Conservation (phyloP, 768 basidiomycete genomes). For the Termitomyces heimii region DNA sequence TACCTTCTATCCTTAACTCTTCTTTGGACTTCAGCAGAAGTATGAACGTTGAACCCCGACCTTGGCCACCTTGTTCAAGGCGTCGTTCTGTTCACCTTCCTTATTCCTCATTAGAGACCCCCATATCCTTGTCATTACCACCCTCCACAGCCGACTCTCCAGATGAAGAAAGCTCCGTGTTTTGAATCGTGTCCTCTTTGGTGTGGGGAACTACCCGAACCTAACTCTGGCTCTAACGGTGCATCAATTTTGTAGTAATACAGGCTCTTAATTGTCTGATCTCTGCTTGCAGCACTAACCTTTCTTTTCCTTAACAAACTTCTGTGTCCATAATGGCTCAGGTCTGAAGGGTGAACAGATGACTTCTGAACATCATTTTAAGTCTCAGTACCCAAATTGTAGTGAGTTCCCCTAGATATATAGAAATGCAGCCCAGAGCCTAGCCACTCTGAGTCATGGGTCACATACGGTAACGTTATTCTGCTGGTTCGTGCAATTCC, state of each 20-base stretch:
- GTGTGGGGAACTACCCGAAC: too few relatives aligned
- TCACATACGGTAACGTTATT: too few relatives aligned
- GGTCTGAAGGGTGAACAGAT: background rate
- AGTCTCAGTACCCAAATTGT: background rate
- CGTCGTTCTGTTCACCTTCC: background rate
- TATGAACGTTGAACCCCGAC: background rate
- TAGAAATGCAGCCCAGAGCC: too few relatives aligned
- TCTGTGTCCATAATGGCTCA: too few relatives aligned
- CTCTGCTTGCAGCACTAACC: too few relatives aligned
- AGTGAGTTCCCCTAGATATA: too few relatives aligned
- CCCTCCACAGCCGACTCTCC: background rate
- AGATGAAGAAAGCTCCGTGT: background rate
- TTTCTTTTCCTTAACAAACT: background rate
- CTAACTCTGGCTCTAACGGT: too few relatives aligned
- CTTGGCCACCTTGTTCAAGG: background rate
- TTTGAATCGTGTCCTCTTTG: background rate
- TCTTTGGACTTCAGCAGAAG: background rate
- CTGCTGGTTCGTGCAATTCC: too few relatives aligned
- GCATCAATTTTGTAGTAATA: too few relatives aligned
- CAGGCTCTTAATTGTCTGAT: too few relatives aligned
- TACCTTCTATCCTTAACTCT: background rate
- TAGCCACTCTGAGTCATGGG: too few relatives aligned
- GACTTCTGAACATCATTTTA: background rate
- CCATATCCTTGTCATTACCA: slow-evolving; percentile 1
- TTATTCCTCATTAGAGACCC: slow-evolving; percentile 1